Base-by-base conservation (phyloP, 1,139 yeast species). In the Pichia sp. region DNA sequence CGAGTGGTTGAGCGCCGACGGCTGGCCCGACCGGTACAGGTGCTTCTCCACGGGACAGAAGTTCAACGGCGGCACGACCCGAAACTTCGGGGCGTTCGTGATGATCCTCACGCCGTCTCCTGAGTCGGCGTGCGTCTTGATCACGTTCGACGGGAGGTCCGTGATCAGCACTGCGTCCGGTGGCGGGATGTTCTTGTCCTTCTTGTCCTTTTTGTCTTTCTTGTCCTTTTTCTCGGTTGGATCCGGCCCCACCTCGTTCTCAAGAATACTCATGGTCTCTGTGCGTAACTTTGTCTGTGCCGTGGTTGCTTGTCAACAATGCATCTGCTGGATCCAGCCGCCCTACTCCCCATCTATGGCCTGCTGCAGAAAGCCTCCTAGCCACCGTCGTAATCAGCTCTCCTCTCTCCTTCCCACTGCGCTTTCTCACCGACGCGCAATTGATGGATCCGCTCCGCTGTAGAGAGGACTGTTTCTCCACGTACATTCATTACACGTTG, bases 1-100 rank as follows among this genome's bases (percentile, higher is more conserved):
- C 50, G 93, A 85, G 68, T 91, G 93, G 70, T 91, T 92, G 58
- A 92, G 86, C 33, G 92, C 86, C n/a, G 95, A 84, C n/a, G 99
- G 98, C 69, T 91, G 97, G 0, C 98, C 98, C 14, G 95, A 85
- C 48, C 99, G 74, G 69, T 91, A 93, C 51, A 93, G 74, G 62
- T 85, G 84, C 55, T 84, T 78, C 66, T 93, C 98, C 14, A 93
- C 98, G 1, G 98, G 97, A 61, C 97, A 87, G 69, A 93, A 93
- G 71, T 93, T 93, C 60, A 91, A 73, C 1, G 99, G 99, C 2
- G 99, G 98, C 4, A 93, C 92, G 51, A 90, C 85, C 46, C 92
- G 73, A 56, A 81, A 73, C 48, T 76, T 67, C 8, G 92, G 91
- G n/a, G 36, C 44, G 10, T 34, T 42, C 9, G 33, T 42, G 10